A percentile compares a stretch with the other conserved stretches of the same genome.
These are phyloP conservation scores for Yamadazyma paraphyllophila DNA, from an alignment of 805 yeast species.

Conservation along the genomic window DNA sequence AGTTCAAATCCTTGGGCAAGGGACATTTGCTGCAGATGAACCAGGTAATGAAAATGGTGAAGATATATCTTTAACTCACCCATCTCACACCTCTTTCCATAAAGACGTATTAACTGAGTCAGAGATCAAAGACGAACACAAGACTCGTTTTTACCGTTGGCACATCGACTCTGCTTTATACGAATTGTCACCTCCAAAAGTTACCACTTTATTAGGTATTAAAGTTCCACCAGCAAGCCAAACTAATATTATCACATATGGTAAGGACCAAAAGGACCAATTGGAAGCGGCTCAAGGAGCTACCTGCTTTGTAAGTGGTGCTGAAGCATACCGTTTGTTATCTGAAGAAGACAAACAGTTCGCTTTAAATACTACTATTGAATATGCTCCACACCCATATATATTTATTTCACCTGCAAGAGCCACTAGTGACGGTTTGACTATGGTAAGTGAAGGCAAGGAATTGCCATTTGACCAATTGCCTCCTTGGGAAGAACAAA, in stretches of 20 bases:
- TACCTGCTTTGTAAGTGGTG: constrained; percentile 87
- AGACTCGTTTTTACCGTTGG: constrained; percentile 89
- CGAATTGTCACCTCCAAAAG: constrained; percentile 81
- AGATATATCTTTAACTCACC: constrained; percentile 67
- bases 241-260: constrained; percentile 64
- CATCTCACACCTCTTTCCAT: constrained; percentile 82
- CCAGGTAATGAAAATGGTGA: constrained; percentile 63
- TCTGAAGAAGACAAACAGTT: constrained; percentile 68
- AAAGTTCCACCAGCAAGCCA: constrained; percentile 71
- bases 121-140: constrained; percentile 55
- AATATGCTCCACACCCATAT: constrained; percentile 91
- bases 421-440: constrained; percentile 83
- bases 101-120: constrained; percentile 61
- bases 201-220: constrained; percentile 80
- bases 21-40: constrained; percentile 54
- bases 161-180: constrained; percentile 90
- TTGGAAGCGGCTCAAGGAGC: constrained; percentile 78
- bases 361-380: constrained; percentile 76
- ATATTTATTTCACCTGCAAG: constrained; percentile 76
- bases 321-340: constrained; percentile 65
- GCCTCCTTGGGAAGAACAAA: constrained; percentile 80
- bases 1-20: constrained; percentile 88
- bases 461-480: constrained; percentile 65
- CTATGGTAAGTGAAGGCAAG: constrained; percentile 79
- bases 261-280: constrained; percentile 52